Evolutionary conservation across 306 rosid species (phyloP).

Genomic region (Trifolium fragiferum): DNA sequence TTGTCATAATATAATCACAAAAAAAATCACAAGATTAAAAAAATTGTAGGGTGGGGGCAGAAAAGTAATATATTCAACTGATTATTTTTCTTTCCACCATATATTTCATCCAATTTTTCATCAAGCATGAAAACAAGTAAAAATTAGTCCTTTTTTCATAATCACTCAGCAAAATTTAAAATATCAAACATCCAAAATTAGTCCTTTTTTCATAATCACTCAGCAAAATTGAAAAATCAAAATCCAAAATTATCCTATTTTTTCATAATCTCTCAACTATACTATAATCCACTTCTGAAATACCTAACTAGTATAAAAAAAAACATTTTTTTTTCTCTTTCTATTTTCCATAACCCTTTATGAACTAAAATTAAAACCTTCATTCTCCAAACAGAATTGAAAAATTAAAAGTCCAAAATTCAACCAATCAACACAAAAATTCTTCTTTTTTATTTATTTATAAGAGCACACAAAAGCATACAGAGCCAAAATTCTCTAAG

Average conservation of each 20-base stretch:
- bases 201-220: background rate
- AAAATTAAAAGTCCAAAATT: background rate
- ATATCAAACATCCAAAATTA: no score
- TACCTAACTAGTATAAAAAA: background rate
- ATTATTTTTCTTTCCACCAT: conserved; percentile 12
- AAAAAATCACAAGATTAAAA: background rate
- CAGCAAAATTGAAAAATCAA: background rate
- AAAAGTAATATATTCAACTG: conserved; percentile 13
- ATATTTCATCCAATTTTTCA: conserved; percentile 9
- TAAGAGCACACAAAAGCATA: conserved; percentile 13
- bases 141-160: conserved; percentile 1
- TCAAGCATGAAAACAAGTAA: conserved; percentile 1
- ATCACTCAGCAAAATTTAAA: background rate
- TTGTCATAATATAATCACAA: background rate
- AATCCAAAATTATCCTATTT: no score
- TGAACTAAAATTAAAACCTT: background rate
- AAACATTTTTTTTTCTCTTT: background rate
- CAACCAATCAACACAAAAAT: background rate
- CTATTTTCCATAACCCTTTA: background rate
- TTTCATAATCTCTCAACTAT: background rate
- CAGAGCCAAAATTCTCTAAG: conserved; percentile 28
- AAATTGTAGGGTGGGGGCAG: background rate
- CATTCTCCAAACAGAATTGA: conserved; percentile 21
- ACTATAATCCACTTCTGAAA: conserved; percentile 1
- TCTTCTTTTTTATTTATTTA: background rate